Evolutionary conservation across 345 rosid species (phyloP).

Genomic region (Populus simonii): DNA sequence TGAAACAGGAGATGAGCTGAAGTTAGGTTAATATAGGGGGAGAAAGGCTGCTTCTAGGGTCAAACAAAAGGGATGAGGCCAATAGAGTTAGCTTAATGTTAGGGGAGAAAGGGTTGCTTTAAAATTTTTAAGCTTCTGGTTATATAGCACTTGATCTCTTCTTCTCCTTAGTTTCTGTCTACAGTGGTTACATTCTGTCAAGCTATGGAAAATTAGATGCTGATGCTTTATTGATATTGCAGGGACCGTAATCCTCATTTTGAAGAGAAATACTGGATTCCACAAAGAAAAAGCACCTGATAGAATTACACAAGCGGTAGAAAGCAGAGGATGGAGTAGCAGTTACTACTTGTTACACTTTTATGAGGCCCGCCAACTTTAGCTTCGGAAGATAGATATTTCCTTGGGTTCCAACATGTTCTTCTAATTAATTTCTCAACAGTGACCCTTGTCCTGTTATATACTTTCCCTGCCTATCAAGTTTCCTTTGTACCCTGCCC

Average conservation of each 20-base stretch:
- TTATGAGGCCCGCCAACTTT: conserved; percentile 10
- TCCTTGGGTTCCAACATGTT: conserved; percentile 10
- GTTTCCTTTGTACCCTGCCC: conserved; percentile 37
- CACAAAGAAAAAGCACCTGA: not conserved
- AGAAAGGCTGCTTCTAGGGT: not conserved
- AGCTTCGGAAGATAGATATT: conserved; percentile 36
- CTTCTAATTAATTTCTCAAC: conserved; percentile 15
- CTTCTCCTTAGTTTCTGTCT: not conserved
- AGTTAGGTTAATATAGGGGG: not conserved
- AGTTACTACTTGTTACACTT: conserved; percentile 14
- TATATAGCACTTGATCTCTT: not conserved
- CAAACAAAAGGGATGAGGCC: not conserved
- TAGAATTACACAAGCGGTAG: conserved; percentile 11
- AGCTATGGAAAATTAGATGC: not conserved
- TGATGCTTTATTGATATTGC: conserved; percentile 19
- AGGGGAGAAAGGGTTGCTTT: not conserved
- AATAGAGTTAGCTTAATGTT: not conserved
- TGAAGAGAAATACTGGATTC: conserved; percentile 14
- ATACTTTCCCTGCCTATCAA: conserved; percentile 39
- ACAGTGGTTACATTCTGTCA: not conserved
- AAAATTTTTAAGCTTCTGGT: not conserved
- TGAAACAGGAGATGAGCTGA: not conserved
- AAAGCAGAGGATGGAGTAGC: conserved; percentile 22
- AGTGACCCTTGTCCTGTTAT: conserved; percentile 21
- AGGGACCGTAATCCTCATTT: conserved; percentile 11